A percentile compares a stretch with the other conserved stretches of the same genome.
Conservation (phyloP, 2,329 filamentous ascomycete genomes). For the Fusarium transvaalense region DNA sequence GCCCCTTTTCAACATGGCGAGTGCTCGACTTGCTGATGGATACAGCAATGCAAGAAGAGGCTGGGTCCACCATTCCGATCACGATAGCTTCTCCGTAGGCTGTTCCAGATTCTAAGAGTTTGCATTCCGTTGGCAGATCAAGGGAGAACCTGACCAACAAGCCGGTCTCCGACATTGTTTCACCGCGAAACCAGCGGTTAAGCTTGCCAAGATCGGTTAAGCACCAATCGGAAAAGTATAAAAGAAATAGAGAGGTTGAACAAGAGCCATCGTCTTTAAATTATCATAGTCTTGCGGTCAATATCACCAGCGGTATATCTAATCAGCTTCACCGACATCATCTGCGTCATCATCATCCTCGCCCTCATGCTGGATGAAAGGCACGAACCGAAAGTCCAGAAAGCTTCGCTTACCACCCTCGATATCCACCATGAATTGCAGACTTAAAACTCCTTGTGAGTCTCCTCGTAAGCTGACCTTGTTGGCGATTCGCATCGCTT, state of each 20-base stretch:
- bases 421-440: conserved; percentile 96
- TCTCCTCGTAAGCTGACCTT: conserved; percentile 95
- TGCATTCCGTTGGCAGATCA: conserved; percentile 39
- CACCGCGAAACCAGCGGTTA: background rate
- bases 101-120: conserved; percentile 28
- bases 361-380: conserved; percentile 73
- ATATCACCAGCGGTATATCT: conserved; percentile 6
- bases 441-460: conserved; percentile 86
- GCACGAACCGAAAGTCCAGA: conserved; percentile 86
- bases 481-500: conserved; percentile 92
- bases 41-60: conserved; percentile 19
- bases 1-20: conserved; percentile 28
- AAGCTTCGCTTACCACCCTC: conserved; percentile 78
- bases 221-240: background rate
- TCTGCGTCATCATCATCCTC: conserved; percentile 53
- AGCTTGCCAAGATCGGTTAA: background rate
- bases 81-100: conserved; percentile 3
- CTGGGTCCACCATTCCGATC: conserved; percentile 37
- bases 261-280: conserved; percentile 3
- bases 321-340: conserved; percentile 20
- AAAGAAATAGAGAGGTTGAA: conserved; percentile 12
- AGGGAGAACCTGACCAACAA: conserved; percentile 17
- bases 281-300: conserved; percentile 9
- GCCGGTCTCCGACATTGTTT: background rate
- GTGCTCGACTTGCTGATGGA: background rate